Percentiles rank a stretch among this genome's conserved stretches.
Evolutionary conservation across 1,284 basidiomycete genomes (phyloP).

Genomic region (Coriolopsis trogii): DNA sequence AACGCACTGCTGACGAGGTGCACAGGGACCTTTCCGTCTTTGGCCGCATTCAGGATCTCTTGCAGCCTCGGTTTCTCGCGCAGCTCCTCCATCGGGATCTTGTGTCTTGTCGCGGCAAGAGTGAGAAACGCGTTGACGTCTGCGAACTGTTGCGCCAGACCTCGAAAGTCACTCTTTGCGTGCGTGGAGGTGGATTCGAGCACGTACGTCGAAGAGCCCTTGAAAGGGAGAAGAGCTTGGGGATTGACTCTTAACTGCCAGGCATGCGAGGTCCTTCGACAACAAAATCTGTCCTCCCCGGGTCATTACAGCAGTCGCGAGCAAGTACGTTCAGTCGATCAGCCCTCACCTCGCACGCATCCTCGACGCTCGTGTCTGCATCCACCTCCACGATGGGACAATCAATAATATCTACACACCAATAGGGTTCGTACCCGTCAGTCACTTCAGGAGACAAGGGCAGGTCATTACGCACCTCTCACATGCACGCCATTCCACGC

Average conservation of each 20-base stretch:
- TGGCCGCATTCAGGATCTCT: constrained; percentile 72
- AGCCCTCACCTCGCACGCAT: constrained; percentile 71
- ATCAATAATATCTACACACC: constrained; percentile 61
- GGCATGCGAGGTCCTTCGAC: constrained; percentile 60
- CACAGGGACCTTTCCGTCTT: constrained; percentile 70
- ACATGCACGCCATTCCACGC: constrained; percentile 58
- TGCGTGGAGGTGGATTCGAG: not conserved
- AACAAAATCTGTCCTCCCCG: constrained; percentile 68
- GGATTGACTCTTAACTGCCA: constrained; percentile 54
- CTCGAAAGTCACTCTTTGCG: too few species aligned
- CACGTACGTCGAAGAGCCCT: constrained; percentile 75
- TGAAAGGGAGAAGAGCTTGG: constrained; percentile 41
- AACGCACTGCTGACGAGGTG: constrained; percentile 72
- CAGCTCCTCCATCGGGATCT: constrained; percentile 58
- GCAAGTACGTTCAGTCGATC: not conserved
- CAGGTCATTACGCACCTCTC: constrained; percentile 43
- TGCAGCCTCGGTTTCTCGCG: constrained; percentile 59
- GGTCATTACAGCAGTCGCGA: too few species aligned
- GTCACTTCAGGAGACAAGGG: not conserved
- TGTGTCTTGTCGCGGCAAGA: constrained; percentile 75
- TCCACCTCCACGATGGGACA: constrained; percentile 63
- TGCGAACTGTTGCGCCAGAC: constrained; percentile 58
- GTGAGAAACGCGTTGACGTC: constrained; percentile 84
- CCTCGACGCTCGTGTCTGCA: constrained; percentile 70
- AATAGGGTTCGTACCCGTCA: not conserved